Conservation (phyloP, 2,329 filamentous ascomycete genomes). For the Diplodia scrobiculata region DNA sequence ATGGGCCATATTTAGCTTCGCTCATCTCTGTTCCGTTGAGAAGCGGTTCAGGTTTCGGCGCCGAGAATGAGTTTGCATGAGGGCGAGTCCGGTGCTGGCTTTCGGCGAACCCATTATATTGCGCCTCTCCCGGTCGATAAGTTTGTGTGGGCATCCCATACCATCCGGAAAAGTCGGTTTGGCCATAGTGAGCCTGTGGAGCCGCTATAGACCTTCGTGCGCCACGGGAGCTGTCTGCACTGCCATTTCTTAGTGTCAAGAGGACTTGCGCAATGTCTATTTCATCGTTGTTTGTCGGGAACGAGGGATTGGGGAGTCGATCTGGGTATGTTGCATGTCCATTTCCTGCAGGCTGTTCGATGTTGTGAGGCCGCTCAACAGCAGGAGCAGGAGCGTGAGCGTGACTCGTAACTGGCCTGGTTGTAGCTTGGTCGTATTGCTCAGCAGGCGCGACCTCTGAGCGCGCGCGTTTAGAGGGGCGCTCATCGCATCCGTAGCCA, state of each 20-base stretch:
- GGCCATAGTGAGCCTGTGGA: slow-evolving; percentile 15
- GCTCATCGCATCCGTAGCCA: slow-evolving; percentile 44
- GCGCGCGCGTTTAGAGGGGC: slow-evolving; percentile 62
- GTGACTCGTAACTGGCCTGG: slow-evolving; percentile 54
- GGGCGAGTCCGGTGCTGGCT: slow-evolving; percentile 5
- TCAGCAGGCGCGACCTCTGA: slow-evolving; percentile 58
- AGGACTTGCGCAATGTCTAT: slow-evolving; percentile 25
- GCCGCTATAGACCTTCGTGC: slow-evolving; percentile 23
- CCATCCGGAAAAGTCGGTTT: slow-evolving; percentile 3
- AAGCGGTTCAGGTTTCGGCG: slow-evolving; percentile 9
- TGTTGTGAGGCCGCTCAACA: slow-evolving; percentile 36
- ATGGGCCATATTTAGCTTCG: slow-evolving; percentile 8
- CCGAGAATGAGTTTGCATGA: slow-evolving; percentile 10
- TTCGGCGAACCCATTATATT: slow-evolving; percentile 4
- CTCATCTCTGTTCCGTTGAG: slow-evolving; percentile 3
- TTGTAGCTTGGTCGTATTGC: slow-evolving; percentile 41
- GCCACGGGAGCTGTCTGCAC: slow-evolving; percentile 10
- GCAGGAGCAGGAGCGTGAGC: slow-evolving; percentile 6
- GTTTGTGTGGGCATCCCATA: neutral
- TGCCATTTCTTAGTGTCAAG: slow-evolving; percentile 26
- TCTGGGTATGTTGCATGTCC: neutral
- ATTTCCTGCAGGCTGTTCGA: neutral
- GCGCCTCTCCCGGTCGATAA: neutral
- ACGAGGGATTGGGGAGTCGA: neutral
- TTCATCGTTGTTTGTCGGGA: slow-evolving; percentile 9